A percentile compares a stretch with the other conserved stretches of the same genome.
phyloP scores from a whole-genome alignment of 2,329 filamentous ascomycete genomes.

The Leptosphaerulina australis region DNA sequence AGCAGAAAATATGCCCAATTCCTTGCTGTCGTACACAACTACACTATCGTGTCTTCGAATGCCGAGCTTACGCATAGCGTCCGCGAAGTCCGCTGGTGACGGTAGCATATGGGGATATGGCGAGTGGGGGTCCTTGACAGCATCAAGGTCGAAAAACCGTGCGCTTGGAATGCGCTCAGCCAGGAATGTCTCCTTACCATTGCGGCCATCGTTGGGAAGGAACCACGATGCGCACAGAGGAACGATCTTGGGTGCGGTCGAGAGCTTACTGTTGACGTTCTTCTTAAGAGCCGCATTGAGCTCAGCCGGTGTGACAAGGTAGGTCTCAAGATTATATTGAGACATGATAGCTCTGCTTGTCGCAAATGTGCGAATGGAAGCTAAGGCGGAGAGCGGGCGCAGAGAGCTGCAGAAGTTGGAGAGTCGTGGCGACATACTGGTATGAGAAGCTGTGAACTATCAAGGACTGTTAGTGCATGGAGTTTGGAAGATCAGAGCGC shows the following conservation, averaged over 20 bases:
- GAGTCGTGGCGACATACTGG: slow-evolving; percentile 24
- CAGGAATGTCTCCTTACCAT: slow-evolving; percentile 79
- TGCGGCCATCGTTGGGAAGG: slow-evolving; percentile 86
- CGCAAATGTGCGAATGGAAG: slow-evolving; percentile 19
- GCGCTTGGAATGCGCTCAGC: slow-evolving; percentile 84
- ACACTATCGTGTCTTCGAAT: slow-evolving; percentile 86
- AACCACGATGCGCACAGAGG: slow-evolving; percentile 96
- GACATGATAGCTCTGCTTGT: slow-evolving; percentile 37
- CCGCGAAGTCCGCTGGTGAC: slow-evolving; percentile 76
- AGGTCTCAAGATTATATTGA: slow-evolving; percentile 68
- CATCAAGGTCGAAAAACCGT: slow-evolving; percentile 96
- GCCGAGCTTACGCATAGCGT: slow-evolving; percentile 86
- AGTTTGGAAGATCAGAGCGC: slow-evolving; percentile 3
- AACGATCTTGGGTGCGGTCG: slow-evolving; percentile 80
- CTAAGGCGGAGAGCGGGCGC: slow-evolving; percentile 27
- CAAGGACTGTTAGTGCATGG: slow-evolving; percentile 7
- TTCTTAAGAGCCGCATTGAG: slow-evolving; percentile 80
- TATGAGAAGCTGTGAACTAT: slow-evolving; percentile 33
- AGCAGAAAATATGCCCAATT: slow-evolving; percentile 92
- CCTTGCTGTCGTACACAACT: slow-evolving; percentile 91
- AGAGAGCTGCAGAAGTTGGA: slow-evolving; percentile 26
- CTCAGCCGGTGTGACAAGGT: slow-evolving; percentile 84
- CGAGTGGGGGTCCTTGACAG: slow-evolving; percentile 82
- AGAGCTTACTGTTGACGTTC: slow-evolving; percentile 79
- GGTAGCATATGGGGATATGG: slow-evolving; percentile 98